These are phyloP conservation scores for Verticillium isaacii DNA, from an alignment of 2,329 filamentous ascomycete genomes.

Conservation along the genomic window DNA sequence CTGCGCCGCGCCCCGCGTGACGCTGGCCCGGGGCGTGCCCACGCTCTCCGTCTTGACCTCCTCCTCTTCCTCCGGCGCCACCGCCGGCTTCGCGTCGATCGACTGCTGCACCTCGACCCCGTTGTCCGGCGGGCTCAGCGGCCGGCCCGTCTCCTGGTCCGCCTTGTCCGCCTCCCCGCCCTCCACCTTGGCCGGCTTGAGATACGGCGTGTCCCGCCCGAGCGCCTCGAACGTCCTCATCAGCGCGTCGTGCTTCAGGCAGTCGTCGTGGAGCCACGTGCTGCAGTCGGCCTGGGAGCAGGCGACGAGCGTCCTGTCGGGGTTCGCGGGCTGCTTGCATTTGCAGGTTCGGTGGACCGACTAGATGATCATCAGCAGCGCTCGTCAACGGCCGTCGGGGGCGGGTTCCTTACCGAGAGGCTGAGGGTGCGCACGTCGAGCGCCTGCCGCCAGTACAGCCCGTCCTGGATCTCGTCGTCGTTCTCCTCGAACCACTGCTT, in stretches of 20 bases:
- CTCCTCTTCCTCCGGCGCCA: constrained; percentile 26
- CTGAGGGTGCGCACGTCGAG: constrained; percentile 53
- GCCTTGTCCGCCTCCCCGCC: constrained; percentile 5
- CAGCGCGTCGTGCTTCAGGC: constrained; percentile 52
- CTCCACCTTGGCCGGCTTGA: constrained; percentile 27
- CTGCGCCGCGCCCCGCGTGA: constrained; percentile 2
- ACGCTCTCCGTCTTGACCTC: constrained; percentile 7
- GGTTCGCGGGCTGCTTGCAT: constrained; percentile 57
- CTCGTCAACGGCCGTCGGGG: not conserved
- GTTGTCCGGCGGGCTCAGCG: constrained; percentile 47
- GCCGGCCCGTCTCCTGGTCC: constrained; percentile 23
- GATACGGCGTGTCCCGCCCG: constrained; percentile 42
- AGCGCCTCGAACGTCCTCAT: constrained; percentile 44
- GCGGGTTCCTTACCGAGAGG: constrained; percentile 45
- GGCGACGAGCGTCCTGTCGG: constrained; percentile 54
- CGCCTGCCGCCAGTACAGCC: constrained; percentile 61
- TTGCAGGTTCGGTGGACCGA: constrained; percentile 52
- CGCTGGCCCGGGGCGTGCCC: constrained; percentile 12
- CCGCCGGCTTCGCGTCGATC: constrained; percentile 47
- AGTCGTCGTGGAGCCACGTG: constrained; percentile 61
- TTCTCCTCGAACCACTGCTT: constrained; percentile 66
- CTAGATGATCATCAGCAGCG: constrained; percentile 23
- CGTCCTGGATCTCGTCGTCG: constrained; percentile 56
- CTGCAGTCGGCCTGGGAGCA: constrained; percentile 51
- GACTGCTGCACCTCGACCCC: constrained; percentile 46